Evolutionary conservation across 495 filamentous ascomycete genomes (phyloP).

Genomic region (Podospora bellae-mahoneyi): DNA sequence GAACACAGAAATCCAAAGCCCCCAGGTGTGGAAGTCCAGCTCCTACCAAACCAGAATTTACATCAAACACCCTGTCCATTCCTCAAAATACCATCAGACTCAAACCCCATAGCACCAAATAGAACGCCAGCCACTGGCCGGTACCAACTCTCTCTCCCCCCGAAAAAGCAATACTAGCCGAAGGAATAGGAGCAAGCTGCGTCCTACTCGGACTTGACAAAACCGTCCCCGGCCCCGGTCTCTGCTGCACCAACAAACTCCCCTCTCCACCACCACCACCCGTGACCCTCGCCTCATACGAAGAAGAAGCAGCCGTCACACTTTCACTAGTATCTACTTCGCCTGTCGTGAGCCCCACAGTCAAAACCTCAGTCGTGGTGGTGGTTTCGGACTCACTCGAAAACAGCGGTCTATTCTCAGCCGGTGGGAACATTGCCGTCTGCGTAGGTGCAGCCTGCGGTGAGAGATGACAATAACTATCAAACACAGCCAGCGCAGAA

Average conservation of each 20-base stretch:
- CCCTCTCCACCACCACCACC: no score
- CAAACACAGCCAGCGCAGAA: constrained; percentile 8
- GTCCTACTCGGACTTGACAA: background rate
- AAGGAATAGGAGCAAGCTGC: background rate
- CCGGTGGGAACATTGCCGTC: no score
- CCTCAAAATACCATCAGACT: background rate
- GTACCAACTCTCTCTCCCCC: background rate
- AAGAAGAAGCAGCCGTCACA: background rate
- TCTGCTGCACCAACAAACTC: background rate
- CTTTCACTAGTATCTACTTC: background rate
- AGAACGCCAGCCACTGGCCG: background rate
- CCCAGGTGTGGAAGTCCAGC: background rate
- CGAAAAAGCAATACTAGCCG: background rate
- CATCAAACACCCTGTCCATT: background rate
- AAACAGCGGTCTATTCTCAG: no score
- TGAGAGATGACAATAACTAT: constrained; percentile 10
- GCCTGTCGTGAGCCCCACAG: background rate
- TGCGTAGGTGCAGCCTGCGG: no score
- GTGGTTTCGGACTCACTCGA: no score
- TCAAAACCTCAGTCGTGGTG: no score
- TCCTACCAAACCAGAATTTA: background rate
- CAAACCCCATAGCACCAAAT: background rate
- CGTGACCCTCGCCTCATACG: background rate
- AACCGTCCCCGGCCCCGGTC: background rate
- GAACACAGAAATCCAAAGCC: background rate